A percentile compares a stretch with the other conserved stretches of the same genome.
phyloP scores from a whole-genome alignment of 345 rosid species.

The Arabis hirsuta region DNA sequence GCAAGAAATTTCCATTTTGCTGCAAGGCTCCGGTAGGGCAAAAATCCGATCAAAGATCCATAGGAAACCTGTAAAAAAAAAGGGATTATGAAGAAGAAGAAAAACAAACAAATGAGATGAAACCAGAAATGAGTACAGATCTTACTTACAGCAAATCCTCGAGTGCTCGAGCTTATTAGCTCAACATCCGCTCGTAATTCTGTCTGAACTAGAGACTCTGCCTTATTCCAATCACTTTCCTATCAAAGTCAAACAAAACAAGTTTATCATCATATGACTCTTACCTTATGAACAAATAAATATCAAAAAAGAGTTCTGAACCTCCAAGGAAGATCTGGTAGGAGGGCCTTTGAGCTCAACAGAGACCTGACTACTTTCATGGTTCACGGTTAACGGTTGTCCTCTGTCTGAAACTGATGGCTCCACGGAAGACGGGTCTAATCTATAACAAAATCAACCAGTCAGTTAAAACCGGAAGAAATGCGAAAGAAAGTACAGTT shows the following conservation, averaged over 20 bases:
- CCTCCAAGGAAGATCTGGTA: conserved; percentile 59
- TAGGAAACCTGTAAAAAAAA: conserved; percentile 68
- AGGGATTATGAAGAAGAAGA: conserved; percentile 21
- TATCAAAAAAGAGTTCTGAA: conserved; percentile 39
- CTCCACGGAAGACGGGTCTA: conserved; percentile 53
- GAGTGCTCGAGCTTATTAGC: conserved; percentile 72
- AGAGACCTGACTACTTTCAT: conserved; percentile 44
- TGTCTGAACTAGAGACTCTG: conserved; percentile 60
- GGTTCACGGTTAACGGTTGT: conserved; percentile 36
- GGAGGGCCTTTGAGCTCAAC: conserved; percentile 48
- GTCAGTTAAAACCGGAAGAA: conserved; percentile 31
- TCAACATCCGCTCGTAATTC: conserved; percentile 74
- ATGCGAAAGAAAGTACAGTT: background rate
- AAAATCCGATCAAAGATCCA: conserved; percentile 83
- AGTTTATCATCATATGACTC: conserved; percentile 34
- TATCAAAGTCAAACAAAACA: conserved; percentile 41
- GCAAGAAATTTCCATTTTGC: conserved; percentile 86
- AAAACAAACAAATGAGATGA: conserved; percentile 3
- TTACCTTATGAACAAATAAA: conserved; percentile 3
- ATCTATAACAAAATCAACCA: conserved; percentile 54
- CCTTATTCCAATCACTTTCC: conserved; percentile 84
- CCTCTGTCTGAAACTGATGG: conserved; percentile 41
- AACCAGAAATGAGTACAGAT: conserved; percentile 26
- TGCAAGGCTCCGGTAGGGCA: conserved; percentile 85
- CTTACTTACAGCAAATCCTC: conserved; percentile 84